phyloP scores from a whole-genome alignment of 1,284 basidiomycete species.

The Moniliella sp. region DNA sequence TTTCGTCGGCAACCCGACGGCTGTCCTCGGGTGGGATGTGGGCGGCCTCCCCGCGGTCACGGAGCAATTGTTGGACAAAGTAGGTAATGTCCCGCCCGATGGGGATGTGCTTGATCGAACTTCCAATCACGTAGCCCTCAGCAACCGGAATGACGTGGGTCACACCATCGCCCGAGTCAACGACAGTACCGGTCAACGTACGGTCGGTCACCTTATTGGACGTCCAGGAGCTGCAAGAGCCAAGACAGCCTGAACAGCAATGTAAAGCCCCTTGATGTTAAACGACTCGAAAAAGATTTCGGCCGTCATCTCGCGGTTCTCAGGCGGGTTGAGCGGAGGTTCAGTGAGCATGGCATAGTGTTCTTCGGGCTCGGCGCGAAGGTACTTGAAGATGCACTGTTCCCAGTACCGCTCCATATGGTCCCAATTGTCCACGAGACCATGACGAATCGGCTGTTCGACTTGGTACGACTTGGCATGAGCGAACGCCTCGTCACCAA shows the following conservation, averaged over 20 bases:
- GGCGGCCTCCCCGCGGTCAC: constrained; percentile 86
- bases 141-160: constrained; percentile 87
- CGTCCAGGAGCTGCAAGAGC: constrained; percentile 90
- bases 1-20: constrained; percentile 66
- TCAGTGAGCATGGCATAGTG: constrained; percentile 95
- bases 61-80: constrained; percentile 84
- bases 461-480: constrained; percentile 77
- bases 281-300: constrained; percentile 99
- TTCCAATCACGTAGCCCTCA: constrained; percentile 96
- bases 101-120: constrained; percentile 95
- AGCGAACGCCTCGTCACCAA: constrained; percentile 87
- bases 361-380: constrained; percentile 92
- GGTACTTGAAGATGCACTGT: constrained; percentile 98
- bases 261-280: constrained; percentile 92
- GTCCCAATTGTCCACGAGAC: constrained; percentile 98
- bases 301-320: constrained; percentile 95
- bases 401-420: constrained; percentile 99
- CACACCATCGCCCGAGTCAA: constrained; percentile 96
- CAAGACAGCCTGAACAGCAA: constrained; percentile 95
- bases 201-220: constrained; percentile 76
- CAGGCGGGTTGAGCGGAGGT: constrained; percentile 87
- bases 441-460: constrained; percentile 90
- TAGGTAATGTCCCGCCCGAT: constrained; percentile 91
- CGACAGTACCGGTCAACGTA: constrained; percentile 86
- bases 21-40: constrained; percentile 84